These are phyloP conservation scores for Penicillium sp. DNA, from an alignment of 2,329 filamentous ascomycete species.

Conservation along the genomic window DNA sequence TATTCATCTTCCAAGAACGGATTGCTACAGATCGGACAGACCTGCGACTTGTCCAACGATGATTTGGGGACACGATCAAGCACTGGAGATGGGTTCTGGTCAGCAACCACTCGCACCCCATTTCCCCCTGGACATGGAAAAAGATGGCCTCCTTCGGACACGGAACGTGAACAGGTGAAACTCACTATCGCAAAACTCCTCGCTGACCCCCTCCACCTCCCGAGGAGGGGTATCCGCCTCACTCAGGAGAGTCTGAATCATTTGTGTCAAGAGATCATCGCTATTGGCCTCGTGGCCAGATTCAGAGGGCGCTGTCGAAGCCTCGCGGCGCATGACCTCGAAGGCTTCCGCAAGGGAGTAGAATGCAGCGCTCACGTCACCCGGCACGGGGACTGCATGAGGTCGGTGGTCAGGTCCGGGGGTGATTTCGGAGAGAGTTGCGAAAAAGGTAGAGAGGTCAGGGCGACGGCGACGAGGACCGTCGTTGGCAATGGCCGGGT, in stretches of 20 bases:
- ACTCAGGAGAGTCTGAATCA: conserved; percentile 52
- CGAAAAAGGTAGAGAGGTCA: conserved; percentile 61
- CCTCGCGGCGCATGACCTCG: conserved; percentile 48
- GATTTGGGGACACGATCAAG: conserved; percentile 55
- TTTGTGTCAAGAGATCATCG: conserved; percentile 45
- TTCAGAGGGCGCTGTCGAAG: conserved; percentile 23
- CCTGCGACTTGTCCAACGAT: conserved; percentile 47
- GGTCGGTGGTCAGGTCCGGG: conserved; percentile 47
- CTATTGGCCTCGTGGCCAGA: conserved; percentile 2
- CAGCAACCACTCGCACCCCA: not conserved
- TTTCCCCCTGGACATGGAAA: not conserved
- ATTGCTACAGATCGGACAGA: conserved; percentile 56
- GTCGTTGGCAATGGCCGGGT: conserved; percentile 20
- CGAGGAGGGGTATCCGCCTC: conserved; percentile 54
- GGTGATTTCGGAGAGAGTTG: conserved; percentile 53
- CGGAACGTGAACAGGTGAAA: not conserved
- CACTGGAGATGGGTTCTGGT: conserved; percentile 26
- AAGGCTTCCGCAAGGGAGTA: conserved; percentile 57
- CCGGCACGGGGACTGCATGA: conserved; percentile 55
- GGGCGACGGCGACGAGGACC: conserved; percentile 48
- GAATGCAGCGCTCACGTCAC: conserved; percentile 55
- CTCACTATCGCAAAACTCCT: conserved; percentile 53
- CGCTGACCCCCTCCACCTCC: conserved; percentile 56
- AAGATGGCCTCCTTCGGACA: not conserved
- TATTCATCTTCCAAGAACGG: conserved; percentile 58